Evolutionary conservation across 2,329 filamentous ascomycete genomes (phyloP), one percentile per base, ranked within the genome.

Genomic region (Gremmenia infestans): DNA sequence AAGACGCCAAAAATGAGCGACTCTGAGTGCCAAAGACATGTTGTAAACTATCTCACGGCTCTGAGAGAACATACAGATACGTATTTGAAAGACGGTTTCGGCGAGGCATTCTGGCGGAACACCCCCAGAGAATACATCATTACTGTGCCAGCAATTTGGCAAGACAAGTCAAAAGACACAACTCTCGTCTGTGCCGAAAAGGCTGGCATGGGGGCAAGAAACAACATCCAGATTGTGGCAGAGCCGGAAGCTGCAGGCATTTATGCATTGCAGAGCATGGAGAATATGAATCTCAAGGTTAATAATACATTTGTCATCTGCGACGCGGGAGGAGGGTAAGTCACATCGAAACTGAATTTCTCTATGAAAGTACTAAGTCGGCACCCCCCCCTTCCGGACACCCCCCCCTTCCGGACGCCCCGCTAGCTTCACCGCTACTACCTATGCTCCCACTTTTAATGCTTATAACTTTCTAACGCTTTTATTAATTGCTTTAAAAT

Each of bases 251-350:
- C 55, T 5, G 58, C 58, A 7, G 58, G 47, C 9, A 57, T 56
- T 1, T 56, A 54, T 42, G 50, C 58, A 6, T 37, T 60, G 36
- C n/a, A 60, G 23, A 54, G 40, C 3, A 52, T 62, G 19, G 42
- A 53, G 8, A 52, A 45, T 12, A 28, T 55, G 25, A 48, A 49
- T 23, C 37, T 58, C 39, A 60, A 67, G 57, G 53, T 61, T 39
- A 63, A 65, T 48, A 66, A 71, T 42, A 67, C 60, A 35, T 69
- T 71, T 50, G 66, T 70, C 17, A 61, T 71, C 23, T 68, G 67
- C 48, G 68, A 71, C 57, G 68, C 68, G 36, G 67, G 67, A 25
- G 68, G 69, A 36, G 69, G 67, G 43, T 35, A 48, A 42, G 35
- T 48, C 8, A 9, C 23, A 25, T 19, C 4, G 5, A n/a, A 14